Evolutionary conservation across 495 filamentous ascomycete species (phyloP).

Genomic region (Parathielavia hyrcaniae): DNA sequence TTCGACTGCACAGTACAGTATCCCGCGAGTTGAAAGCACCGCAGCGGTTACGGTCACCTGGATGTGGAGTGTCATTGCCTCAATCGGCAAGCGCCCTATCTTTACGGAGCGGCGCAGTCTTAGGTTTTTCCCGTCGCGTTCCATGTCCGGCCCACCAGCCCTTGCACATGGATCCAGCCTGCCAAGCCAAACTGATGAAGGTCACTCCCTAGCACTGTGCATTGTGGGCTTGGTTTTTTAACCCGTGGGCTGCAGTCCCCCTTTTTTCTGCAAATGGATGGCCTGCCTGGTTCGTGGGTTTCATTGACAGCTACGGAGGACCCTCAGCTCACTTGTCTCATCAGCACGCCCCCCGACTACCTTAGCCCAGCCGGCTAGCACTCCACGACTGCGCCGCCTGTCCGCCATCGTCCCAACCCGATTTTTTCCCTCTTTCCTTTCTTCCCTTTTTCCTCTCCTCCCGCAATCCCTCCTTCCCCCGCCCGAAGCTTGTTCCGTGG

Average conservation of each 20-base stretch:
- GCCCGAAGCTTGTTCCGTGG: constrained; percentile 24
- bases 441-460: constrained; percentile 16
- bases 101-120: constrained; percentile 18
- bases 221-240: constrained; percentile 17
- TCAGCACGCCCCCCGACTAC: constrained; percentile 18
- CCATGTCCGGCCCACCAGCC: constrained; percentile 8
- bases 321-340: constrained; percentile 9
- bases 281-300: constrained; percentile 13
- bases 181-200: neutral
- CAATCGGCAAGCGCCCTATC: neutral
- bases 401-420: constrained; percentile 20
- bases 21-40: too few relatives aligned
- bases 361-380: too few relatives aligned
- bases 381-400: constrained; percentile 1
- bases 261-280: constrained; percentile 15
- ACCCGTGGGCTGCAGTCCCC: constrained; percentile 20
- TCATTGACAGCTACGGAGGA: constrained; percentile 19
- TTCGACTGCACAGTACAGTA: too few relatives aligned
- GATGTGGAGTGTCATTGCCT: too few relatives aligned
- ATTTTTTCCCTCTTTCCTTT: constrained; percentile 18
- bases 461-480: constrained; percentile 26
- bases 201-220: constrained; percentile 14
- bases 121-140: too few relatives aligned
- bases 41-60: too few relatives aligned
- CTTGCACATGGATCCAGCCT: constrained; percentile 15